Evolutionary conservation across 805 yeast genomes (phyloP).

Genomic region (Pichia sporocuriosa): DNA sequence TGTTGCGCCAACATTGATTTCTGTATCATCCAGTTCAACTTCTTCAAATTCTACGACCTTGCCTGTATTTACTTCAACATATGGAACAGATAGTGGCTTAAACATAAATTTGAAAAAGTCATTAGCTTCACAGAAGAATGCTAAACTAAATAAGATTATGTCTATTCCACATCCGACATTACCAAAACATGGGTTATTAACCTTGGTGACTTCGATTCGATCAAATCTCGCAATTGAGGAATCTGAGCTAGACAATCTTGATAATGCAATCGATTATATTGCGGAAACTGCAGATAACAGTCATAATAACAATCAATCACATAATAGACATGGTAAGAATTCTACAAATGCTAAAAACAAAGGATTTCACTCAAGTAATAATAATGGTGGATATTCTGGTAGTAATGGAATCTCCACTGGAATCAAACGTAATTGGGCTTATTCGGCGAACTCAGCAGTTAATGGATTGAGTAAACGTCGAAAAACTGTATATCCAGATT

Average conservation of each 20-base stretch:
- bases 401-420: no score
- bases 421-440: background rate
- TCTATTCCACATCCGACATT: slow-evolving; percentile 44
- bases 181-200: slow-evolving; percentile 59
- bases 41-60: background rate
- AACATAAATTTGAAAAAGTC: slow-evolving; percentile 18
- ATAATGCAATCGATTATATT: slow-evolving; percentile 44
- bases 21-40: slow-evolving; percentile 30
- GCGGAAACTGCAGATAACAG: slow-evolving; percentile 21
- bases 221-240: slow-evolving; percentile 30
- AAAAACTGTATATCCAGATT: slow-evolving; percentile 30
- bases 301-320: slow-evolving; percentile 22
- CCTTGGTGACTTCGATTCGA: slow-evolving; percentile 54
- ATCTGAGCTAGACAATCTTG: slow-evolving; percentile 27
- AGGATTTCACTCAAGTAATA: background rate
- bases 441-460: background rate
- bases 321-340: background rate
- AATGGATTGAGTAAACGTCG: slow-evolving; percentile 15
- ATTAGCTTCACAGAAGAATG: no score
- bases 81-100: slow-evolving; percentile 1
- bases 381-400: background rate
- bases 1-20: slow-evolving; percentile 62
- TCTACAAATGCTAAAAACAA: slow-evolving; percentile 1
- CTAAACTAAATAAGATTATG: slow-evolving; percentile 15
- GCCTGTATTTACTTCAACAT: background rate